Conservation (phyloP, 1,139 yeast genomes). For the Yamadazyma jaroonii region DNA sequence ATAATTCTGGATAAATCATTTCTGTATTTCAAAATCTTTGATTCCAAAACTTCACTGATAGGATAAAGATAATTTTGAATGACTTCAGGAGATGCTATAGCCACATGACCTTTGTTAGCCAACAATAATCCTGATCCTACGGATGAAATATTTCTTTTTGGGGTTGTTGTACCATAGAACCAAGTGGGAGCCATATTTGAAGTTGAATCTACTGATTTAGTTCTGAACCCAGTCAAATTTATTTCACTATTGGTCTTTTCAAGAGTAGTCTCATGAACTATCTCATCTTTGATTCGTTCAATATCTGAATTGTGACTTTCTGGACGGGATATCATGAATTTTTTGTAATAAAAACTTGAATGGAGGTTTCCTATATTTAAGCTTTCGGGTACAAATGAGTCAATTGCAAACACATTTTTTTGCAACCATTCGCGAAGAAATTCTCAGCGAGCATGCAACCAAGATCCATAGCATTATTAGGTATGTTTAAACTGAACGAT, state of each 20-base stretch:
- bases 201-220: neutral
- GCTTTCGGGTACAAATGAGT: conserved; percentile 1
- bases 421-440: conserved; percentile 3
- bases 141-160: conserved; percentile 7
- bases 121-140: conserved; percentile 21
- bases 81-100: conserved; percentile 46
- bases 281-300: conserved; percentile 1
- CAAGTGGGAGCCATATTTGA: conserved; percentile 6
- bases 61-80: conserved; percentile 42
- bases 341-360: no score
- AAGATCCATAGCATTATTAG: conserved; percentile 41
- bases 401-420: conserved; percentile 4
- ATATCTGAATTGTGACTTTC: neutral
- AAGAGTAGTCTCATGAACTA: conserved; percentile 7
- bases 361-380: no score
- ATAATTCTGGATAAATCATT: conserved; percentile 15
- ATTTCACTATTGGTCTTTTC: conserved; percentile 9
- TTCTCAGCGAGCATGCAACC: conserved; percentile 32
- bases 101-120: conserved; percentile 29
- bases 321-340: no score
- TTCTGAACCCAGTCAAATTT: conserved; percentile 1
- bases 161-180: conserved; percentile 18
- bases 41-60: conserved; percentile 21
- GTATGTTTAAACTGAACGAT: conserved; percentile 23
- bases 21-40: conserved; percentile 26